Evolutionary conservation across 192 early-diverging fungal species (phyloP).

Genomic region (Geranomyces michiganensis): DNA sequence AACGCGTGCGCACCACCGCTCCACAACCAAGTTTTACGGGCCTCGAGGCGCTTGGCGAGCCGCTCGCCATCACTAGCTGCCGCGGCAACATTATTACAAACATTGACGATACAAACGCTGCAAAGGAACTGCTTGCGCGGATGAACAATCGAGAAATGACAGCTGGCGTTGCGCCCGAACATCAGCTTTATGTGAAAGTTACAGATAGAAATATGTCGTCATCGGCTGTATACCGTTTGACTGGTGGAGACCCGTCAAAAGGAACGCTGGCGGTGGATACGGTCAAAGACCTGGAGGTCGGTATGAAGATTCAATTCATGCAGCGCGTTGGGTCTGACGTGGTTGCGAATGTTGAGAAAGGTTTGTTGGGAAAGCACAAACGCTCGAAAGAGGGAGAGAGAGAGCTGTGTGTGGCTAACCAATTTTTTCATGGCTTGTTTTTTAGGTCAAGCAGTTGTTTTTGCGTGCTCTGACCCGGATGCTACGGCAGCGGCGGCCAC

Average conservation of each 20-base stretch:
- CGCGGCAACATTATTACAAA: constrained; percentile 46
- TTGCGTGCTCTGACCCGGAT: constrained; percentile 4
- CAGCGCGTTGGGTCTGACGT: not conserved
- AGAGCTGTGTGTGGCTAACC: no score
- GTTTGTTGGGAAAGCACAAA: no score
- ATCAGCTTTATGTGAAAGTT: constrained; percentile 33
- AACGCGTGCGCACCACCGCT: not conserved
- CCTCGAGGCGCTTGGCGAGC: constrained; percentile 29
- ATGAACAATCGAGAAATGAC: constrained; percentile 22
- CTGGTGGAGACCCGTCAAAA: constrained; percentile 47
- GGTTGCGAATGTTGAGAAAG: not conserved
- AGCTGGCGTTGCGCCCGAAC: constrained; percentile 23
- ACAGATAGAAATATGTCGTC: constrained; percentile 7
- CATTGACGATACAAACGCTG: constrained; percentile 36
- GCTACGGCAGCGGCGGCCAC: not conserved
- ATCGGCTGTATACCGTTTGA: constrained; percentile 39
- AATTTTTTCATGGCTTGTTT: not conserved
- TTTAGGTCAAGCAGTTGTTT: not conserved
- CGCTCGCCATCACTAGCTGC: constrained; percentile 37
- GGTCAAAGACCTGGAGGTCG: constrained; percentile 32
- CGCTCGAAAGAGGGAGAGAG: no score
- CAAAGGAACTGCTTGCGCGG: constrained; percentile 26
- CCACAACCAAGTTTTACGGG: constrained; percentile 9
- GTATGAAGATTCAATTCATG: constrained; percentile 29
- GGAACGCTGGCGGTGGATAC: constrained; percentile 48